phyloP scores from a whole-genome alignment of 2,329 filamentous ascomycete species.

The Pochonia chlamydosporia region DNA sequence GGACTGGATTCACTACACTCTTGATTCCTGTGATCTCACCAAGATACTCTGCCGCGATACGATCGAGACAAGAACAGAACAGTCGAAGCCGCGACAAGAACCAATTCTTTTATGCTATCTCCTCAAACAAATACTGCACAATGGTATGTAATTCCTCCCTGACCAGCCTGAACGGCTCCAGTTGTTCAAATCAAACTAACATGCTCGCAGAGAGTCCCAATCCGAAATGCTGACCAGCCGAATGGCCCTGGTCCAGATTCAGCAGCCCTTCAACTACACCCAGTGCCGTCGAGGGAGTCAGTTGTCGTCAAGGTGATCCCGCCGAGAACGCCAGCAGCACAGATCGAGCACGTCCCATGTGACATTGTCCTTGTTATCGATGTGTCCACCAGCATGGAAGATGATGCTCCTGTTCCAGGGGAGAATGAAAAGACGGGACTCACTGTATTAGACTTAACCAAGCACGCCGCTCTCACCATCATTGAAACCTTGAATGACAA shows the following conservation, averaged over 20 bases:
- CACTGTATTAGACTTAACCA: slow-evolving; percentile 52
- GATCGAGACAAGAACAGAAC: too few relatives aligned
- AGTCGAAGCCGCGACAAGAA: too few relatives aligned
- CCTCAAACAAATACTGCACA: too few relatives aligned
- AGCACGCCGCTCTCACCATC: slow-evolving; percentile 54
- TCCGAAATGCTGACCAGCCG: slow-evolving; percentile 3
- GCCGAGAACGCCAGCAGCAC: slow-evolving; percentile 27
- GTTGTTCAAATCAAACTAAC: too few relatives aligned
- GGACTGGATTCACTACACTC: too few relatives aligned
- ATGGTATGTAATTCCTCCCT: too few relatives aligned
- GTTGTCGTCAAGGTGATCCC: slow-evolving; percentile 42
- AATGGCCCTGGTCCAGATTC: slow-evolving; percentile 3
- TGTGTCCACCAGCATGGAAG: slow-evolving; percentile 51
- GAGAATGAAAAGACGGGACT: slow-evolving; percentile 43
- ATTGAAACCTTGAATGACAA: slow-evolving; percentile 47
- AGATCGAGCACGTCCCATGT: slow-evolving; percentile 40
- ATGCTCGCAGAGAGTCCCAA: slow-evolving; percentile 6
- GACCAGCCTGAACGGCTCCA: too few relatives aligned
- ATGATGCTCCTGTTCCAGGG: slow-evolving; percentile 40
- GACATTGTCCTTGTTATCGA: slow-evolving; percentile 59
- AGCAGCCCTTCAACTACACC: slow-evolving; percentile 31
- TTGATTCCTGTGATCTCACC: too few relatives aligned
- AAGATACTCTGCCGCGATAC: too few relatives aligned
- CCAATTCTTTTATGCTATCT: too few relatives aligned
- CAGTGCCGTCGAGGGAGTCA: slow-evolving; percentile 30